Percentiles rank a stretch among this genome's conserved stretches.
Evolutionary conservation across 768 basidiomycete species (phyloP).

Genomic region (Boletus vinaceobasis): DNA sequence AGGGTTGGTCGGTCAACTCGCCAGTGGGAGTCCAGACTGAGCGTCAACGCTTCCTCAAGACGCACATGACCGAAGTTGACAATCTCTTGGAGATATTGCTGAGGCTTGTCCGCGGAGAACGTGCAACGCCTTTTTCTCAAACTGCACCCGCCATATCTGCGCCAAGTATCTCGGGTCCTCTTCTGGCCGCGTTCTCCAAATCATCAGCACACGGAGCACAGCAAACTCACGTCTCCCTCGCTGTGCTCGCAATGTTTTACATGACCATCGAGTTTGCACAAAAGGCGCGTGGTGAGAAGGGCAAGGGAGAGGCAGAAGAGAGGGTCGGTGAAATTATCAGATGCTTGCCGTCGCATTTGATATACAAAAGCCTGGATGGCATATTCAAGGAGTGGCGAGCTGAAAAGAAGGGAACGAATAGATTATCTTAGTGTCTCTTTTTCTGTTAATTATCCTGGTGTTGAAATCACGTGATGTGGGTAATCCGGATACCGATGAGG

Average conservation of each 20-base stretch:
- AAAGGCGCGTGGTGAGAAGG: constrained; percentile 63
- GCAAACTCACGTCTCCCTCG: constrained; percentile 92
- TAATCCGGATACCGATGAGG: constrained; percentile 17
- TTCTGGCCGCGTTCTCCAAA: constrained; percentile 65
- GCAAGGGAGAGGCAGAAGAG: constrained; percentile 69
- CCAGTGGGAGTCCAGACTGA: constrained; percentile 70
- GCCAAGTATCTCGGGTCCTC: constrained; percentile 63
- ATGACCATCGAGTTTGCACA: constrained; percentile 80
- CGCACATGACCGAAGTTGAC: constrained; percentile 81
- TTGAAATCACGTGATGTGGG: constrained; percentile 23
- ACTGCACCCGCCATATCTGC: constrained; percentile 58
- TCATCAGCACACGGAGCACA: constrained; percentile 79
- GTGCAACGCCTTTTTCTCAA: constrained; percentile 68
- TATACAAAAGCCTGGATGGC: constrained; percentile 90
- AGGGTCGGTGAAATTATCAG: constrained; percentile 86
- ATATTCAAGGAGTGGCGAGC: constrained; percentile 92
- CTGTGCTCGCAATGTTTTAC: constrained; percentile 87
- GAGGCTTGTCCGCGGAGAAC: constrained; percentile 87
- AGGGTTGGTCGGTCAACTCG: constrained; percentile 86
- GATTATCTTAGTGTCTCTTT: constrained; percentile 6
- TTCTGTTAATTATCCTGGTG: constrained; percentile 6
- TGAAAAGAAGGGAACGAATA: constrained; percentile 62
- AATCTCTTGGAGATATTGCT: constrained; percentile 92
- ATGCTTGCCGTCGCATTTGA: constrained; percentile 79
- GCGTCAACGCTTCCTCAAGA: constrained; percentile 84